These are phyloP conservation scores for Poa annua DNA, from an alignment of 176 grass and related monocot species.

Conservation along the genomic window DNA sequence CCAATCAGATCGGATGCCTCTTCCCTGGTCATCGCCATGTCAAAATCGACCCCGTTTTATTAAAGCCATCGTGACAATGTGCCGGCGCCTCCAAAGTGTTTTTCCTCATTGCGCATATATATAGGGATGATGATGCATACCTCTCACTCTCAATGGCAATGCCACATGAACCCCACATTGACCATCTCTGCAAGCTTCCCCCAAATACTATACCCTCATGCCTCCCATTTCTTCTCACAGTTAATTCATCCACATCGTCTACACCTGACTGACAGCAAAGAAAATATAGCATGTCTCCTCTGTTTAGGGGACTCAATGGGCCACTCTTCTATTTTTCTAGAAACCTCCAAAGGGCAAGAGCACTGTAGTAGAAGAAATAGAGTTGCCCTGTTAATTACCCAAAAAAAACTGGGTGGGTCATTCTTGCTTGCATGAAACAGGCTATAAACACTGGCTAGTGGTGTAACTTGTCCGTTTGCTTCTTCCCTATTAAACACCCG, in stretches of 20 bases:
- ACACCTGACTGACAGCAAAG: constrained; percentile 37
- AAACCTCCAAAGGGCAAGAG: neutral
- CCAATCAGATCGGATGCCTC: constrained; percentile 40
- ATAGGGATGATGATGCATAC: neutral
- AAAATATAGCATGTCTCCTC: constrained; percentile 30
- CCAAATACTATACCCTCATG: neutral
- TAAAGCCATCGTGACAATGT: constrained; percentile 53
- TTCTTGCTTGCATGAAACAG: constrained; percentile 23
- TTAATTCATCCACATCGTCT: neutral
- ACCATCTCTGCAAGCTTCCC: constrained; percentile 50
- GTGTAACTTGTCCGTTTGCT: neutral
- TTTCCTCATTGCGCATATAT: neutral
- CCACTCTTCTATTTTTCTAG: neutral
- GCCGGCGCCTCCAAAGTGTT: constrained; percentile 60
- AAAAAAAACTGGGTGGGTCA: neutral
- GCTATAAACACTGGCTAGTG: neutral
- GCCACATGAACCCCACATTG: constrained; percentile 39
- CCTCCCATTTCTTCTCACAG: neutral
- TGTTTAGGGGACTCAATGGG: constrained; percentile 22
- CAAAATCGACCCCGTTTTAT: constrained; percentile 45
- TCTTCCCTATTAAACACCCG: constrained; percentile 23
- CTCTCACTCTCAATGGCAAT: constrained; percentile 46
- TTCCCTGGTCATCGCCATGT: constrained; percentile 30
- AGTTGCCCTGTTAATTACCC: neutral
- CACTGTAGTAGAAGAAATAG: neutral